Percentiles rank a stretch among this genome's conserved stretches.
These are phyloP conservation scores for Ilex aquifolium DNA, from an alignment of 257 asterid species.

Conservation along the genomic window DNA sequence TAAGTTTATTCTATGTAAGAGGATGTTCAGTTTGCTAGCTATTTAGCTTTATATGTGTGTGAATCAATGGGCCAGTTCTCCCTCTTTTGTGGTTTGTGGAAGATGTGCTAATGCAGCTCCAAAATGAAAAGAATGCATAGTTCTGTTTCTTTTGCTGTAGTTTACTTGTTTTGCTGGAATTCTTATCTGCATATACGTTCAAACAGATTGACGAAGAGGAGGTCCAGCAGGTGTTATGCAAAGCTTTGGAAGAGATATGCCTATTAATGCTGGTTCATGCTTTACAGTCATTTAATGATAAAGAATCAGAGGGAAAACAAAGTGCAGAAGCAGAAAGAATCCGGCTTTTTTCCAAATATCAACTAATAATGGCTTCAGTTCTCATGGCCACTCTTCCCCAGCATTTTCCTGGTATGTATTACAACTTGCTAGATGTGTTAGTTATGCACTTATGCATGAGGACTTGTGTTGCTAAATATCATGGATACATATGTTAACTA, in stretches of 20 bases:
- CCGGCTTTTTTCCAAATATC: no score
- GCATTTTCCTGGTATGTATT: no score
- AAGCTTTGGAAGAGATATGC: slow-evolving; percentile 84
- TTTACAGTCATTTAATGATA: slow-evolving; percentile 44
- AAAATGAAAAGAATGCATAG: no score
- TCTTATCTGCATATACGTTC: slow-evolving; percentile 16
- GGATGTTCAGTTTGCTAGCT: neutral
- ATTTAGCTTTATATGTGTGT: neutral
- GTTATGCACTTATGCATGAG: no score
- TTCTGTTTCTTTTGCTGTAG: no score
- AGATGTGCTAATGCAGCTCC: neutral
- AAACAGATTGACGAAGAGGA: slow-evolving; percentile 52
- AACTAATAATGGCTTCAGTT: no score
- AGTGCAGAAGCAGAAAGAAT: slow-evolving; percentile 34
- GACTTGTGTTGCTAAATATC: no score
- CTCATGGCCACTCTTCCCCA: no score
- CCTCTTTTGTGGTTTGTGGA: neutral
- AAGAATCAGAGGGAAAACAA: slow-evolving; percentile 25
- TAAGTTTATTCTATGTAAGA: slow-evolving; percentile 15
- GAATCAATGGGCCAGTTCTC: neutral
- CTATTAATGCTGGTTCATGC: slow-evolving; percentile 54
- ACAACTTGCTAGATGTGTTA: no score
- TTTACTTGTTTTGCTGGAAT: neutral
- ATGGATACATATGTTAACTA: no score
- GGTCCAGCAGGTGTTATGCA: slow-evolving; percentile 56